Percentiles rank a stretch among this genome's conserved stretches.
These are phyloP conservation scores for Albizia julibrissin DNA, from an alignment of 306 rosid genomes.

Conservation along the genomic window DNA sequence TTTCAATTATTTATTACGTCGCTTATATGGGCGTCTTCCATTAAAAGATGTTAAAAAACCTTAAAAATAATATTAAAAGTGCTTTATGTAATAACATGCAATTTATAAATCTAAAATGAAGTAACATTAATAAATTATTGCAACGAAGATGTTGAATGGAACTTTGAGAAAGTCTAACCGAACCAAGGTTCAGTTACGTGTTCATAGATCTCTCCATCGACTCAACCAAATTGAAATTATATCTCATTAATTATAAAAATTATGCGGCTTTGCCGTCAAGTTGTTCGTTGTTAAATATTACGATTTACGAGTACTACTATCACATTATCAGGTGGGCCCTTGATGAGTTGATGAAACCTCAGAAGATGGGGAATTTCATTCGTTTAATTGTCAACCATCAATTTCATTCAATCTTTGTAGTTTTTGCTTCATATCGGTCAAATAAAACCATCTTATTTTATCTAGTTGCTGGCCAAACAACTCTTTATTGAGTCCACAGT, in stretches of 20 bases:
- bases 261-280: background rate
- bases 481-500: background rate
- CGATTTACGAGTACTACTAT: too few relatives aligned
- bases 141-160: background rate
- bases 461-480: background rate
- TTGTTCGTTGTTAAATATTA: too few relatives aligned
- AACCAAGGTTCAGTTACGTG: background rate
- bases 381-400: background rate
- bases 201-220: background rate
- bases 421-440: background rate
- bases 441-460: background rate
- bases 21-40: too few relatives aligned
- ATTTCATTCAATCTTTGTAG: slow-evolving; percentile 9
- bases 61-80: too few relatives aligned
- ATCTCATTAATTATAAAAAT: background rate
- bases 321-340: background rate
- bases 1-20: too few relatives aligned
- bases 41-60: too few relatives aligned
- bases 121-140: too few relatives aligned
- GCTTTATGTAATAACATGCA: too few relatives aligned
- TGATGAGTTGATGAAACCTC: background rate
- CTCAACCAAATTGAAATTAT: slow-evolving; percentile 24
- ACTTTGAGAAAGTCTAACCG: background rate
- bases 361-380: background rate
- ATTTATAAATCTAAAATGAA: too few relatives aligned